These are phyloP conservation scores for Adansonia grandidieri DNA, from an alignment of 441 rosid genomes.

Conservation along the genomic window DNA sequence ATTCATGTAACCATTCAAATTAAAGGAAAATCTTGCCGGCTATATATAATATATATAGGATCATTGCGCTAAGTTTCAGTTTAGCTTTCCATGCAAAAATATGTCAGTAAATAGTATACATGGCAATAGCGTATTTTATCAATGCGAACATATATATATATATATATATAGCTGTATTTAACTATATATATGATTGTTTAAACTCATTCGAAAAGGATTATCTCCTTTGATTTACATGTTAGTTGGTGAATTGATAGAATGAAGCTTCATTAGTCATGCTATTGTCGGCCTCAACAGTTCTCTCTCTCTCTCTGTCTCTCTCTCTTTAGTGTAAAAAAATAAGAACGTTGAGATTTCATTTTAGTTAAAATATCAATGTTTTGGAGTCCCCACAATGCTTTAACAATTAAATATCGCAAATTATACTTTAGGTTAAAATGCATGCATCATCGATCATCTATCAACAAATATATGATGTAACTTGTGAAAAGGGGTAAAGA, in stretches of 20 bases:
- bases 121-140: too few relatives aligned
- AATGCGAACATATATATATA: too few relatives aligned
- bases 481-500: neutral
- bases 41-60: too few relatives aligned
- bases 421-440: constrained; percentile 22
- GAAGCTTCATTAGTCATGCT: neutral
- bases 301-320: too few relatives aligned
- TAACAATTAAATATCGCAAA: constrained; percentile 25
- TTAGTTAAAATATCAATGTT: constrained; percentile 38
- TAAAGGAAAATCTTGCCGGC: too few relatives aligned
- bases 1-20: too few relatives aligned
- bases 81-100: too few relatives aligned
- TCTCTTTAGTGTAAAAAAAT: too few relatives aligned
- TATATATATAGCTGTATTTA: too few relatives aligned
- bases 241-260: neutral
- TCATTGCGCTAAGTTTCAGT: too few relatives aligned
- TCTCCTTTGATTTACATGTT: neutral
- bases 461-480: neutral
- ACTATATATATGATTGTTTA: too few relatives aligned
- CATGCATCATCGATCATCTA: neutral
- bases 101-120: too few relatives aligned
- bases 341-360: constrained; percentile 6
- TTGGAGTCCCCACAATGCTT: constrained; percentile 21
- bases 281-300: neutral
- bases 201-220: neutral